Percentiles rank a stretch among this genome's conserved stretches.
phyloP scores from a whole-genome alignment of 139 green algal species.

The Picochlorum sp. region DNA sequence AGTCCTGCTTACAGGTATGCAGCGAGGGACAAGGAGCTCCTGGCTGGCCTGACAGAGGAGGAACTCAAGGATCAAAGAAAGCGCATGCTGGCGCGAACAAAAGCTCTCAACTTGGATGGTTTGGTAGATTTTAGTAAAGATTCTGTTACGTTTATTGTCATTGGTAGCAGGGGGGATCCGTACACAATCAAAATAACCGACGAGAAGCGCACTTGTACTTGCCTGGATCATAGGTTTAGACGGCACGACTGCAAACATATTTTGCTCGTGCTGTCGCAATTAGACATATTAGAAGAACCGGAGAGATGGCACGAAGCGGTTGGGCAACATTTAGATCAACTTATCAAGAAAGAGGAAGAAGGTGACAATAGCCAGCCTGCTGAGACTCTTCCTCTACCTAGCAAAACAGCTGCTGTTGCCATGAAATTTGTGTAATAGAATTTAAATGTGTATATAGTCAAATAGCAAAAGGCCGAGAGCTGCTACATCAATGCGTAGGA shows the following conservation, averaged over 20 bases:
- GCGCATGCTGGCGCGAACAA: constrained; percentile 15
- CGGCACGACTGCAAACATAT: constrained; percentile 32
- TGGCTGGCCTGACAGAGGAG: constrained; percentile 5
- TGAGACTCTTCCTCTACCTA: background rate
- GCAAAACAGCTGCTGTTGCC: background rate
- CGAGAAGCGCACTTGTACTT: constrained; percentile 15
- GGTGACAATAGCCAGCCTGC: background rate
- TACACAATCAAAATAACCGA: constrained; percentile 19
- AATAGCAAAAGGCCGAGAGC: too few relatives aligned
- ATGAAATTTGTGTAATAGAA: constrained; percentile 8
- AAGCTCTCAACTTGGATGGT: constrained; percentile 5
- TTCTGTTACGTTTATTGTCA: constrained; percentile 11
- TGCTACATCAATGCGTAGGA: background rate
- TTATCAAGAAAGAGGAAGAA: constrained; percentile 5
- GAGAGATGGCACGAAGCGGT: constrained; percentile 7
- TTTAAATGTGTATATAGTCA: background rate
- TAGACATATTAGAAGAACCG: background rate
- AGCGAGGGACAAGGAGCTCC: background rate
- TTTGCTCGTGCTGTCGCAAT: background rate
- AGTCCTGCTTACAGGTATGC: background rate
- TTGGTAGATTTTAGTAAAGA: constrained; percentile 8
- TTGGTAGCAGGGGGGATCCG: constrained; percentile 12
- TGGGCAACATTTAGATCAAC: constrained; percentile 1
- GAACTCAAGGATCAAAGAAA: constrained; percentile 14
- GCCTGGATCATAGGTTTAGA: constrained; percentile 22